Evolutionary conservation across 83 land plant species (phyloP), one percentile per base, ranked within the genome.

Genomic region (Thuja plicata): DNA sequence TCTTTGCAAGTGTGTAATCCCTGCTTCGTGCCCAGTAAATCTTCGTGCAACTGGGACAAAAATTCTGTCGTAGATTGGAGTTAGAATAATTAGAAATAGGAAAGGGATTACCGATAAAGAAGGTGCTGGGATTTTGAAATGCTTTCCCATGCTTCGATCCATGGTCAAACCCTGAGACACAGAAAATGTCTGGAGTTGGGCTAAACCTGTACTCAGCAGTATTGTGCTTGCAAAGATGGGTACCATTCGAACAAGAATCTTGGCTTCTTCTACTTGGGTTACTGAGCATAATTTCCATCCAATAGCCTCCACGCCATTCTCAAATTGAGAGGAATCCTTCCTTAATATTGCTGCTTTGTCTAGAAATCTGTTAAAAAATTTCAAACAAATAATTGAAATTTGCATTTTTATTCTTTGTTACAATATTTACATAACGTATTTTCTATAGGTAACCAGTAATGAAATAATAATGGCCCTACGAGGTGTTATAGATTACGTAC

Each of bases 121-220:
- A 10, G 95, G 92, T 10, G 94, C 92, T 0, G 95, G 92, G 15
- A 94, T 85, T 77, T 62, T 8, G 90, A 94, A 87, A 91, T 76
- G 10, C 41, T 88, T 21, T 10, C 89, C 89, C 91, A 91, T 30
- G 48, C 92, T 6, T n/a, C 37, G 87, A 92, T 94, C 91, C 92
- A 94, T 90, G 77, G 93, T 91, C 35, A 34, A 24, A 73, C 91
- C 96, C 84, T 94, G 96, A 85, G 89, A 85, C 89, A 93, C 84
- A 8, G 94, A 89, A 88, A 94, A 91, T 46, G 96, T 94, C 70
- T 89, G 90, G 70, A 93, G 87, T 90, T 93, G 96, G 16, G 96
- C 92, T 9, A 94, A 85, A 57, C 91, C 81, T 24, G 89, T 85
- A 87, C 84, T 89, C 89, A 91, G 71, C 73, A 91, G 79, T 71